Percentiles rank a stretch among this genome's conserved stretches.
These are phyloP conservation scores for Haplographium delicatum DNA, from an alignment of 495 filamentous ascomycete genomes.

Conservation along the genomic window DNA sequence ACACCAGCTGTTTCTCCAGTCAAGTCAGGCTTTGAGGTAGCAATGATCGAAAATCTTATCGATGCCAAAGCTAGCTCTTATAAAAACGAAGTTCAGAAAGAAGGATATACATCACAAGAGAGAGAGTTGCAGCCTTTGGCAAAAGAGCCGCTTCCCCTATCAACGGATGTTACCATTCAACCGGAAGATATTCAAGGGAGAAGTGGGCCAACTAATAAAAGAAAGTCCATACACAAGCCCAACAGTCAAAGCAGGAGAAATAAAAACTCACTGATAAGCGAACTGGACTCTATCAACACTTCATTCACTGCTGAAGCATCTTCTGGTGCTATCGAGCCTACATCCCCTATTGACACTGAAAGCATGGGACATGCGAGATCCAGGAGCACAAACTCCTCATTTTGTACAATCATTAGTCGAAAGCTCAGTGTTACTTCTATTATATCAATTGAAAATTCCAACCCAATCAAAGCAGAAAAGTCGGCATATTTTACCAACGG, in stretches of 20 bases:
- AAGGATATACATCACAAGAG: too few species aligned
- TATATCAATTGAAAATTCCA: background rate
- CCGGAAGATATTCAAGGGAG: too few species aligned
- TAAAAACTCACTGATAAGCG: too few species aligned
- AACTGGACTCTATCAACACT: too few species aligned
- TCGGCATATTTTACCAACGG: background rate
- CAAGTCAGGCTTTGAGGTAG: background rate
- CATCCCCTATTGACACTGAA: background rate
- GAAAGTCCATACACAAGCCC: too few species aligned
- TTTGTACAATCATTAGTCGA: slow-evolving; percentile 1
- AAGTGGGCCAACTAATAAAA: too few species aligned
- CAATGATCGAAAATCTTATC: too few species aligned
- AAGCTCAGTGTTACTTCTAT: slow-evolving; percentile 6
- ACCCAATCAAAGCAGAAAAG: background rate
- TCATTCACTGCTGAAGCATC: slow-evolving; percentile 2
- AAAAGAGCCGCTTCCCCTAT: too few species aligned
- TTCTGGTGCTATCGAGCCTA: background rate
- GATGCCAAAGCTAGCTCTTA: background rate
- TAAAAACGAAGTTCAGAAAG: too few species aligned
- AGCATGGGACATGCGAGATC: background rate
- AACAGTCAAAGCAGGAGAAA: too few species aligned
- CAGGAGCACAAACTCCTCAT: slow-evolving; percentile 2
- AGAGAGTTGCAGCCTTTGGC: too few species aligned
- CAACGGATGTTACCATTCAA: too few species aligned
- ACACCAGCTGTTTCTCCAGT: background rate